These are phyloP conservation scores for Cladosporium colombiae DNA, from an alignment of 2,329 filamentous ascomycete species.

Conservation along the genomic window DNA sequence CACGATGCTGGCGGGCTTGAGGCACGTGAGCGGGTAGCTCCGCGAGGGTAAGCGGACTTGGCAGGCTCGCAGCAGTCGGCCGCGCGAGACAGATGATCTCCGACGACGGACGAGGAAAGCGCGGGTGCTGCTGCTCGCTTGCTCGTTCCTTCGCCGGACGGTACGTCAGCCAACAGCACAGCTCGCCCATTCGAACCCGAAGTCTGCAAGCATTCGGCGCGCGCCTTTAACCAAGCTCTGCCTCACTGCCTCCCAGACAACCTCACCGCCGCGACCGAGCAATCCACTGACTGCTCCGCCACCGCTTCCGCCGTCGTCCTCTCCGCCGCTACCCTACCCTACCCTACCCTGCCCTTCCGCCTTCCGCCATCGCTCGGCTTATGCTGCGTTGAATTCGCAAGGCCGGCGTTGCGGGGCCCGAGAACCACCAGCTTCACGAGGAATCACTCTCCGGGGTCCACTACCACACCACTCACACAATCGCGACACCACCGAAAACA, in stretches of 20 bases:
- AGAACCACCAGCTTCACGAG: constrained; percentile 16
- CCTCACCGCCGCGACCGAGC: constrained; percentile 9
- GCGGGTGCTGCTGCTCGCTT: background rate
- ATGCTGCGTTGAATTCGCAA: constrained; percentile 18
- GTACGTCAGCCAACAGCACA: background rate
- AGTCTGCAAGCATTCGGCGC: constrained; percentile 1
- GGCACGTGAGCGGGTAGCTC: background rate
- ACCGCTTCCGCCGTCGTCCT: background rate
- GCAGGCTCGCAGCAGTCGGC: background rate
- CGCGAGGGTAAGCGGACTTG: constrained; percentile 14
- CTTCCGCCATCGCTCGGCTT: constrained; percentile 12
- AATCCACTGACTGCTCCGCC: constrained; percentile 4
- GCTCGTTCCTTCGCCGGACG: background rate
- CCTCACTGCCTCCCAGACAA: constrained; percentile 9
- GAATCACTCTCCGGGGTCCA: constrained; percentile 12
- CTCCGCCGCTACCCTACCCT: background rate
- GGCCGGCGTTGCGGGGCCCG: constrained; percentile 21
- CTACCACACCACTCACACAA: constrained; percentile 9
- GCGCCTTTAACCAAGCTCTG: background rate
- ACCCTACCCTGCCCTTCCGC: no score
- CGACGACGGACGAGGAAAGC: background rate
- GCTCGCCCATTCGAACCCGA: background rate
- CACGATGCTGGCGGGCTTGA: constrained; percentile 18
- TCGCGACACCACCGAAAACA: background rate
- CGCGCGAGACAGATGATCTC: background rate